Evolutionary conservation across 2,329 filamentous ascomycete genomes (phyloP).

Genomic region (Diaporthe sp.): DNA sequence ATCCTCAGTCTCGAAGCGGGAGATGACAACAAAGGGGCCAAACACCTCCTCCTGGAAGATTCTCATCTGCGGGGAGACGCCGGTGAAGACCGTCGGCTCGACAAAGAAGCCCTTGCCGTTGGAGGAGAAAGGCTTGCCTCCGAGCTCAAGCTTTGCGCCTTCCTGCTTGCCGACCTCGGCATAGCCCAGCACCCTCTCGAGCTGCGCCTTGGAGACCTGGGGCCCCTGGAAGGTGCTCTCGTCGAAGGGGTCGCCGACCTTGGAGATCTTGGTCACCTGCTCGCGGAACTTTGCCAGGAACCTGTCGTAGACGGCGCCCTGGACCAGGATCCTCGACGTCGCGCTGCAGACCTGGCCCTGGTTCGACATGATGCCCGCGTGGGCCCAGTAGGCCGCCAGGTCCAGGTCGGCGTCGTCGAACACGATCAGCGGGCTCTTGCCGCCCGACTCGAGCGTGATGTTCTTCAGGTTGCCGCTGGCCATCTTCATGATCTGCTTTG

Average conservation of each 20-base stretch:
- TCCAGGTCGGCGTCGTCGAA: conserved; percentile 75
- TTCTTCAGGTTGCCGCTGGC: conserved; percentile 73
- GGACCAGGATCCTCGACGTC: conserved; percentile 72
- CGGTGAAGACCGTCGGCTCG: conserved; percentile 52
- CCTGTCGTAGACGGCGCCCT: conserved; percentile 69
- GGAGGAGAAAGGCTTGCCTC: conserved; percentile 70
- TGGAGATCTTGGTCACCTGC: conserved; percentile 68
- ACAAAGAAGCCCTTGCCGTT: conserved; percentile 60
- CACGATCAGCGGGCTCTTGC: conserved; percentile 71
- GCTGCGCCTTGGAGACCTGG: conserved; percentile 77
- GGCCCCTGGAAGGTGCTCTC: conserved; percentile 78
- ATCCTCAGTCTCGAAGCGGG: conserved; percentile 53
- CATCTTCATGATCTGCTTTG: conserved; percentile 79
- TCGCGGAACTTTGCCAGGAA: conserved; percentile 74
- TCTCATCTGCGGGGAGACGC: conserved; percentile 53
- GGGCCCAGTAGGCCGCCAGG: conserved; percentile 69
- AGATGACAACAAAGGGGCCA: conserved; percentile 52
- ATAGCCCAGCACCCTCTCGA: conserved; percentile 76
- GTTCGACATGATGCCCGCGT: conserved; percentile 66
- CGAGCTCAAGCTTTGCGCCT: conserved; percentile 72
- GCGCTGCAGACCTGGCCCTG: conserved; percentile 74
- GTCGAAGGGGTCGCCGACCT: conserved; percentile 77
- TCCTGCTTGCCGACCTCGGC: conserved; percentile 75
- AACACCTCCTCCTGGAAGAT: conserved; percentile 55
- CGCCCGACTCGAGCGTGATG: conserved; percentile 73